These are phyloP conservation scores for Aphanomyces astaci DNA, from an alignment of 352 stramenopile genomes.

Conservation along the genomic window DNA sequence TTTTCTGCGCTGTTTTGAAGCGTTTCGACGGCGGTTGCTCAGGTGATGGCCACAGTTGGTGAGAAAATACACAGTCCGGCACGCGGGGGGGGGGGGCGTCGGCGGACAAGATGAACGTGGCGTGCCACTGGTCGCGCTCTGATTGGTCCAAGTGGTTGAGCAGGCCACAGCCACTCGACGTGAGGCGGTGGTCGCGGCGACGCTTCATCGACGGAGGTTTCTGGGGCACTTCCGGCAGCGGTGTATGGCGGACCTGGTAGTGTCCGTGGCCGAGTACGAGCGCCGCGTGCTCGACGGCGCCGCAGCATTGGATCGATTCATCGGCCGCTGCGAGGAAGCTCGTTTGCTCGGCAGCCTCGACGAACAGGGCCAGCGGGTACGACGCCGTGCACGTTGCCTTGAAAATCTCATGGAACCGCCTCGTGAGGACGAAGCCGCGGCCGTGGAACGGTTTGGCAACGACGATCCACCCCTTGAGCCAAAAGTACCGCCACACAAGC, in stretches of 20 bases:
- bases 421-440: background rate
- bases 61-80: background rate
- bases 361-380: constrained; percentile 7
- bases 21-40: background rate
- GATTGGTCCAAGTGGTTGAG: constrained; percentile 6
- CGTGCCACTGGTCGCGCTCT: background rate
- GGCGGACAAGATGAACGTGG: background rate
- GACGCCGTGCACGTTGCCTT: background rate
- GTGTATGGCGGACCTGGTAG: background rate
- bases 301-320: background rate
- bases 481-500: constrained; percentile 75
- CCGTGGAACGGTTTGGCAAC: constrained; percentile 31
- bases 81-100: background rate
- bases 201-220: background rate
- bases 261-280: constrained; percentile 1
- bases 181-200: background rate
- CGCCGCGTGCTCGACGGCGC: constrained; percentile 7
- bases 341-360: constrained; percentile 9
- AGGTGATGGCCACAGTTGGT: background rate
- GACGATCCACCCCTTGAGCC: constrained; percentile 82
- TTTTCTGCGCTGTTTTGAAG: background rate
- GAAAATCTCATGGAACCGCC: background rate
- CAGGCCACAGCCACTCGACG: constrained; percentile 1
- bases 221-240: background rate
- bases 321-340: background rate